Evolutionary conservation across 208 protist species (phyloP).

Genomic region (Leishmania major): DNA sequence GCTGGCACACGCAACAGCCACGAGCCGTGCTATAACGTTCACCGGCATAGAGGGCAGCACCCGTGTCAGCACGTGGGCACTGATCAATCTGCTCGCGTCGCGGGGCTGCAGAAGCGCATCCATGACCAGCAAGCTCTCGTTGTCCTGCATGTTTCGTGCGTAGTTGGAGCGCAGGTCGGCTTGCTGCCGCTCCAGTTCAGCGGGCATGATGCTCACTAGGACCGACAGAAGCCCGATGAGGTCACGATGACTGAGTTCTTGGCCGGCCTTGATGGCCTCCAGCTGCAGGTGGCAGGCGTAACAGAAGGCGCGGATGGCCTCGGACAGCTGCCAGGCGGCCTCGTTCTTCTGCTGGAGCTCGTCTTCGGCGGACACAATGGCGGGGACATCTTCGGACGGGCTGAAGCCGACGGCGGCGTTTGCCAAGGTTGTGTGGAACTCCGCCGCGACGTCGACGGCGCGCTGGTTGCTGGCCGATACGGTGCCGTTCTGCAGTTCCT

Average conservation of each 20-base stretch:
- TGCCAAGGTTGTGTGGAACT: constrained; percentile 44
- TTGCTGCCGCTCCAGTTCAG: constrained; percentile 28
- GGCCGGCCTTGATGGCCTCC: constrained; percentile 64
- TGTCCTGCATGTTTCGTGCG: constrained; percentile 30
- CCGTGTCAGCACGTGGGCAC: constrained; percentile 22
- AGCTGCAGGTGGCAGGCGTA: constrained; percentile 47
- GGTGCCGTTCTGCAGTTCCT: constrained; percentile 41
- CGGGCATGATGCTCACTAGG: constrained; percentile 45
- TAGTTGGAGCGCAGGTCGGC: constrained; percentile 41
- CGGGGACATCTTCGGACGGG: constrained; percentile 20
- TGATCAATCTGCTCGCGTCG: constrained; percentile 29
- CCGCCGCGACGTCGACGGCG: constrained; percentile 16
- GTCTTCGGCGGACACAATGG: constrained; percentile 39
- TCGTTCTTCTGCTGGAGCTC: constrained; percentile 41
- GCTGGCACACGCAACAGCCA: constrained; percentile 5
- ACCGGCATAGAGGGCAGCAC: constrained; percentile 12
- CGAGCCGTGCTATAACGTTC: constrained; percentile 11
- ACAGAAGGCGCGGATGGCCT: constrained; percentile 55
- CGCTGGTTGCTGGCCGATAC: constrained; percentile 6
- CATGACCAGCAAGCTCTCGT: constrained; percentile 45
- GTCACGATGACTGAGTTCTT: constrained; percentile 47
- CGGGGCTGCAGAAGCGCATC: constrained; percentile 38
- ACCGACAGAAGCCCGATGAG: constrained; percentile 57
- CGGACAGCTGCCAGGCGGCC: constrained; percentile 51
- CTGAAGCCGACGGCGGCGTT: constrained; percentile 53